Base-by-base conservation (phyloP, 768 basidiomycete species). In the Cystoderma amianthinum region DNA sequence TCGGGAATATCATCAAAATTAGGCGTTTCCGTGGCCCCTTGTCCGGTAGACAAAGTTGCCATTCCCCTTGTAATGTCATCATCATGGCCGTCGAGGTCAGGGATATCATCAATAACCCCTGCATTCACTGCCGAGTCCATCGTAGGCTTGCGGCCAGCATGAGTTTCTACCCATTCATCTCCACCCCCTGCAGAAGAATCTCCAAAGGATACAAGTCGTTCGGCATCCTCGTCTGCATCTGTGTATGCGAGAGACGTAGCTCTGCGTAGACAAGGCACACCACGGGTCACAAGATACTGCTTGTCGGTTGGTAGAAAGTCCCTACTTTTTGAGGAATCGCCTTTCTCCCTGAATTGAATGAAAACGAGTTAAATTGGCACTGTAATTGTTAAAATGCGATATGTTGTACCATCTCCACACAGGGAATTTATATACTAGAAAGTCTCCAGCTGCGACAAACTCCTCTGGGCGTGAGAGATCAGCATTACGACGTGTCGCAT, bases 141-240 rank as follows among this genome's bases (percentile, higher is more conserved):
- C 16, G 69, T 63, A 12, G 68, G 17, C 50, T 75, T 75, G 49
- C 88, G 78, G 3, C 87, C 86, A 0, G 93, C 85, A 57, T 99
- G 96, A 9, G 96, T 99, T 61, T 97, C 92, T 15, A 99, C 96
- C 96, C 96, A 99, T 51, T 98, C 95, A 45, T 96, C 93, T 12
- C 71, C 82, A 19, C 74, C 78, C 4, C 68, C 72, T 12, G 38
- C 66, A 3, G 73, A 72, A 11, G 76, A 66, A 53, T 82, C 83
- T 1, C 75, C 87, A 50, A 98, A 92, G 24, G 78, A 80, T 35
- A 99, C 74, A 17, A 98, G 67, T 32, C 91, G 87, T 61, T 99
- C 95, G 0, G 87, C 90, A 54, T 98, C 96, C 62, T 96, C 95
- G 58, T 97, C 94, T 9, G 84, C 89, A 51, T 95, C 95, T 1